A percentile compares a stretch with the other conserved stretches of the same genome.
Conservation (phyloP, 768 basidiomycete genomes). For the Auricularia auricula-judae region DNA sequence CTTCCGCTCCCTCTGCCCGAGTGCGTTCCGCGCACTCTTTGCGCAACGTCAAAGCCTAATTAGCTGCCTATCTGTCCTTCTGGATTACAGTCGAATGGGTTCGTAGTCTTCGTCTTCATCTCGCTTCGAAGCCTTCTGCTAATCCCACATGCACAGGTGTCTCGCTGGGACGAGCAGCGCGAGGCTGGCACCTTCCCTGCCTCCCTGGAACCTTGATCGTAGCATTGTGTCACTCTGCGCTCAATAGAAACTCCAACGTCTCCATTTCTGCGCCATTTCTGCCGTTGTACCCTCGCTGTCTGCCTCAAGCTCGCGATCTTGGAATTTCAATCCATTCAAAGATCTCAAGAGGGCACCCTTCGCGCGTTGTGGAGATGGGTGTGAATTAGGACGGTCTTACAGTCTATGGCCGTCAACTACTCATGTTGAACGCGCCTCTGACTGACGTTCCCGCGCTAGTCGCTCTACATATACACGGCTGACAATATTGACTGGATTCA, state of each 20-base stretch:
- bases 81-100: slow-evolving; percentile 80
- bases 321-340: no score
- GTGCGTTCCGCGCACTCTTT: slow-evolving; percentile 39
- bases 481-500: slow-evolving; percentile 56
- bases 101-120: slow-evolving; percentile 11
- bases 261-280: neutral
- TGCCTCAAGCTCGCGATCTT: no score
- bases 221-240: neutral
- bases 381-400: neutral
- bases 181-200: slow-evolving; percentile 89
- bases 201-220: slow-evolving; percentile 61
- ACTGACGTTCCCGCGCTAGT: slow-evolving; percentile 38
- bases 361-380: neutral
- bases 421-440: neutral
- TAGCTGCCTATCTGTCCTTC: neutral
- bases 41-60: neutral
- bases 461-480: slow-evolving; percentile 57
- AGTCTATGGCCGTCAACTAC: neutral
- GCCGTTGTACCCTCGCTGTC: neutral
- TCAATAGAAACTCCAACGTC: neutral
- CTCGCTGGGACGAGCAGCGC: slow-evolving; percentile 90
- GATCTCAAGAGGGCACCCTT: no score
- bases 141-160: slow-evolving; percentile 36
- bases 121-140: neutral
- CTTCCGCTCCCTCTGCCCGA: slow-evolving; percentile 95